These are phyloP conservation scores for Mycosarcoma maydis DNA, from an alignment of 1,284 basidiomycete species.

Conservation along the genomic window DNA sequence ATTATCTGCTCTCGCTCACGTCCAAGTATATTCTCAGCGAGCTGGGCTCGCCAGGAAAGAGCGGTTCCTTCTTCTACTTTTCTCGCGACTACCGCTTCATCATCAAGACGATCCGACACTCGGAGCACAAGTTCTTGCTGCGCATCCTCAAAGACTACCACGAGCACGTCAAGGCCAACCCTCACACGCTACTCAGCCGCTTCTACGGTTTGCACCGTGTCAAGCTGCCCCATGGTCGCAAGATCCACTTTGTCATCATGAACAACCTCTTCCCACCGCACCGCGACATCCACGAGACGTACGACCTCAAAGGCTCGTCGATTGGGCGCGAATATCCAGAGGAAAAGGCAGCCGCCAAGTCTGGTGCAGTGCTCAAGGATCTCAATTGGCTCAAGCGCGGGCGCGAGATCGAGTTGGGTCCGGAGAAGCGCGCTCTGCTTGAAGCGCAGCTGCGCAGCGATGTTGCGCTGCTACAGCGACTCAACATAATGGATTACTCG, in stretches of 20 bases:
- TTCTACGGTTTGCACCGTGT: conserved; percentile 98
- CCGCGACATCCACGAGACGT: conserved; percentile 96
- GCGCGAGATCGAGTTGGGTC: conserved; percentile 84
- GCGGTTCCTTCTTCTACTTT: conserved; percentile 99
- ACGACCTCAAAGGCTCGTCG: conserved; percentile 94
- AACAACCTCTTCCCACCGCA: conserved; percentile 99
- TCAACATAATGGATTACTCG: conserved; percentile 96
- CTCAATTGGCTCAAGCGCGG: conserved; percentile 91
- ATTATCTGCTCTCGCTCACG: conserved; percentile 94
- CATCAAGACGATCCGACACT: conserved; percentile 97
- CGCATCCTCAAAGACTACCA: conserved; percentile 87
- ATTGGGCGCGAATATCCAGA: conserved; percentile 89
- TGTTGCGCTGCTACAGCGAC: conserved; percentile 80
- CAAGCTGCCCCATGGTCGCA: conserved; percentile 89
- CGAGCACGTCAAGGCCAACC: conserved; percentile 86
- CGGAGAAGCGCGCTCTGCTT: conserved; percentile 89
- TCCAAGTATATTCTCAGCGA: conserved; percentile 98
- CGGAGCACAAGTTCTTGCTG: conserved; percentile 92
- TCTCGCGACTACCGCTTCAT: conserved; percentile 98
- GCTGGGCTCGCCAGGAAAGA: conserved; percentile 97
- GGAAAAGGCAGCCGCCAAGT: conserved; percentile 80
- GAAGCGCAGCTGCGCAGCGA: conserved; percentile 89
- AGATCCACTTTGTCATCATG: conserved; percentile 99
- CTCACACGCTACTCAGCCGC: conserved; percentile 89
- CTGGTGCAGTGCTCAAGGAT: conserved; percentile 91